phyloP scores from a whole-genome alignment of 257 asterid genomes.

The Solanum chiquidenum region DNA sequence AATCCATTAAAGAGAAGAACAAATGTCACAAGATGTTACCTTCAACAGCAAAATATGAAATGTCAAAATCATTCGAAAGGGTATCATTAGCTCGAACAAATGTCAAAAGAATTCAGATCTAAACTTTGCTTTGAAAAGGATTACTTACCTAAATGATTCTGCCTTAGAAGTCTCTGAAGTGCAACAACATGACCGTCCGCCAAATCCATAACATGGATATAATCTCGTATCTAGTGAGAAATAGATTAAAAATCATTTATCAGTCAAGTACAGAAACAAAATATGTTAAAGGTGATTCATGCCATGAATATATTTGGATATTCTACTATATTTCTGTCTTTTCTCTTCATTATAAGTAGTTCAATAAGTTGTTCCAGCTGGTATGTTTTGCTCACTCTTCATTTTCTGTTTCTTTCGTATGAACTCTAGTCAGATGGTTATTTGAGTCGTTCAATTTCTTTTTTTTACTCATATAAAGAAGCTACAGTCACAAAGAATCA shows the following conservation, averaged over 20 bases:
- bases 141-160: slow-evolving; percentile 44
- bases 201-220: slow-evolving; percentile 96
- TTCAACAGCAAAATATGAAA: background rate
- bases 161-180: slow-evolving; percentile 56
- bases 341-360: background rate
- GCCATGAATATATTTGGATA: background rate
- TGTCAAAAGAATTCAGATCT: background rate
- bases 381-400: background rate
- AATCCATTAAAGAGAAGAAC: background rate
- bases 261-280: background rate
- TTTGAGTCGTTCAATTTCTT: background rate
- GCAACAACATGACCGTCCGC: slow-evolving; percentile 97
- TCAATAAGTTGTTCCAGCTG: background rate
- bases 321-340: background rate
- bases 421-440: background rate
- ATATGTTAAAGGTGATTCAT: background rate
- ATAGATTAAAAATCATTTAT: background rate
- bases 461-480: background rate
- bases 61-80: background rate
- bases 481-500: background rate
- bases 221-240: slow-evolving; percentile 63
- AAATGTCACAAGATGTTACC: background rate
- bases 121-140: background rate
- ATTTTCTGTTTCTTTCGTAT: background rate
- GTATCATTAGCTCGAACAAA: background rate